A percentile compares a stretch with the other conserved stretches of the same genome.
These are phyloP conservation scores for Penicillium glabrum DNA, from an alignment of 2,329 filamentous ascomycete species.

Conservation along the genomic window DNA sequence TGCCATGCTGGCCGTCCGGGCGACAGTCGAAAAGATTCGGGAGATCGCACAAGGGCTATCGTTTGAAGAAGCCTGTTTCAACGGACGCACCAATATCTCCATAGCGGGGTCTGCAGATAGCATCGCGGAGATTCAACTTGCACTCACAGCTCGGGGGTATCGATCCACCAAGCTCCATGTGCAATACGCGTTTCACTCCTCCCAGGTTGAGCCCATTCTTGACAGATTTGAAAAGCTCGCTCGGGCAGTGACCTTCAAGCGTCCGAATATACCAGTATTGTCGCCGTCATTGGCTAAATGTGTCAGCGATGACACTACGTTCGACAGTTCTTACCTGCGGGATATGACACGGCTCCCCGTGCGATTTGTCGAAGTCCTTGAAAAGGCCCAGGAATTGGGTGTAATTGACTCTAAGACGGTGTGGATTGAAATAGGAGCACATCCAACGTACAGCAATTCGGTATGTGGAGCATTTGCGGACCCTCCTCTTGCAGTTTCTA, in stretches of 20 bases:
- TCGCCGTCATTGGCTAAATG: neutral
- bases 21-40: neutral
- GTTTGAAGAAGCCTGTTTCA: neutral
- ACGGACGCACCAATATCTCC: neutral
- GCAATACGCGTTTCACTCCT: neutral
- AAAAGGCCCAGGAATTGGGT: neutral
- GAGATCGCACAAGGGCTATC: neutral
- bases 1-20: conserved; percentile 53
- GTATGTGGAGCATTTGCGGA: neutral
- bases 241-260: neutral
- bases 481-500: neutral
- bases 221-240: neutral
- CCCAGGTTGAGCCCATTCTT: conserved; percentile 3
- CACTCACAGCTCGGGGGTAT: neutral
- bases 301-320: neutral
- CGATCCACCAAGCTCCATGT: neutral
- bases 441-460: neutral
- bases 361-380: neutral
- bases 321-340: neutral
- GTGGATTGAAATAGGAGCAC: neutral
- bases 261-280: neutral
- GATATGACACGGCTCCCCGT: neutral
- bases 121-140: neutral
- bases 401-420: neutral
- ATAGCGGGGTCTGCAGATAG: neutral